phyloP scores from a whole-genome alignment of 2,329 filamentous ascomycete genomes.

The Exophiala bonariae region DNA sequence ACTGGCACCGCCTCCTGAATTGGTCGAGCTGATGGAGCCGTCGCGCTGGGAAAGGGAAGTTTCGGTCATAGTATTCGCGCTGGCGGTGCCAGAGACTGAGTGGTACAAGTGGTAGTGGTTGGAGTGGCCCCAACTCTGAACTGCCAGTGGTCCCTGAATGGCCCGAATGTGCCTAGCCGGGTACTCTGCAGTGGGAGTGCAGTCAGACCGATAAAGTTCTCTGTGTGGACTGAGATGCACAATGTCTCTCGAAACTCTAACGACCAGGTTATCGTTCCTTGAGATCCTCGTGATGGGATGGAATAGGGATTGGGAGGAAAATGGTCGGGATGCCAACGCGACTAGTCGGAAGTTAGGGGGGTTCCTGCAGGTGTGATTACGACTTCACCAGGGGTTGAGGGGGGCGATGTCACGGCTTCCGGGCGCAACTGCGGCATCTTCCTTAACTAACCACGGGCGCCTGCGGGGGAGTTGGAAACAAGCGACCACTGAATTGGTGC shows the following conservation, averaged over 20 bases:
- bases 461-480: no score
- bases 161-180: slow-evolving; percentile 9
- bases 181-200: no score
- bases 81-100: background rate
- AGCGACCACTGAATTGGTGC: slow-evolving; percentile 6
- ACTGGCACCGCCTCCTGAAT: slow-evolving; percentile 20
- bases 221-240: background rate
- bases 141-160: slow-evolving; percentile 2
- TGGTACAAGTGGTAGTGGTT: background rate
- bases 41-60: slow-evolving; percentile 16
- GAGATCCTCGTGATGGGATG: slow-evolving; percentile 4
- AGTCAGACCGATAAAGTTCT: no score
- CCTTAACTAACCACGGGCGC: no score
- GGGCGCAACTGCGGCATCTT: no score
- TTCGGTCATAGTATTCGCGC: slow-evolving; percentile 19
- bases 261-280: slow-evolving; percentile 1
- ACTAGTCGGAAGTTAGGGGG: no score
- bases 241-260: slow-evolving; percentile 8
- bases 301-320: slow-evolving; percentile 11
- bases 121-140: slow-evolving; percentile 8
- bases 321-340: no score
- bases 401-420: no score
- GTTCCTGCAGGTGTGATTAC: slow-evolving; percentile 11
- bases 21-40: slow-evolving; percentile 19
- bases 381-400: background rate